Conservation (phyloP, 2,329 filamentous ascomycete genomes). For the Penicillium occitanis region DNA sequence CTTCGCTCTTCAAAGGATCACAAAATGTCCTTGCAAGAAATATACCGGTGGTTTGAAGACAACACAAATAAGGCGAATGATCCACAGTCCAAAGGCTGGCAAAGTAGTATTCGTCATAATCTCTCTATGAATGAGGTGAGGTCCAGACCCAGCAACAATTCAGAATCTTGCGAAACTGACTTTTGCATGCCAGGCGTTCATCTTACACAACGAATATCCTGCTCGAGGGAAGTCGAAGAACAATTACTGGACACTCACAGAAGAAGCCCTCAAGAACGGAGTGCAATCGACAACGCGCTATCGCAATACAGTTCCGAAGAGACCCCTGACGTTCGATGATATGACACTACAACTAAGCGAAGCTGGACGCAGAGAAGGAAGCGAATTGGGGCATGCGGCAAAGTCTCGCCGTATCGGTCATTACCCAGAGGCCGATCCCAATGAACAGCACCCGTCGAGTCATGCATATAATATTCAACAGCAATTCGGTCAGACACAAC, state of each 20-base stretch:
- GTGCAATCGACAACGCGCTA: constrained; percentile 19
- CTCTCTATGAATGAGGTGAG: constrained; percentile 91
- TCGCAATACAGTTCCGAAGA: constrained; percentile 3
- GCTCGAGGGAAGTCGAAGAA: constrained; percentile 14
- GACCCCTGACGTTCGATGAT: not conserved
- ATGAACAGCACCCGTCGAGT: not conserved
- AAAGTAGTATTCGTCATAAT: constrained; percentile 94
- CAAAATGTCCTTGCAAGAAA: constrained; percentile 76
- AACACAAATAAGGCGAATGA: constrained; percentile 74
- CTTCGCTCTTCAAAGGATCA: constrained; percentile 66
- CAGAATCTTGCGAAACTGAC: not conserved
- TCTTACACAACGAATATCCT: constrained; percentile 14
- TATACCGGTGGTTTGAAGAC: constrained; percentile 85
- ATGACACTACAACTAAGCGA: not conserved
- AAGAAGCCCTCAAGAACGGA: constrained; percentile 18
- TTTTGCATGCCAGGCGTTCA: constrained; percentile 27
- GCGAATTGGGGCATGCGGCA: not conserved
- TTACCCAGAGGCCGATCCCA: not conserved
- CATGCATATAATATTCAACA: not conserved
- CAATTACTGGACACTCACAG: constrained; percentile 19
- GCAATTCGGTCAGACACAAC: not conserved
- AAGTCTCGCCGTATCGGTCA: constrained; percentile 3
- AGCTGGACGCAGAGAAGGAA: not conserved
- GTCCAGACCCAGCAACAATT: constrained; percentile 23
- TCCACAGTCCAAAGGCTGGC: constrained; percentile 70